Evolutionary conservation across 2,329 filamentous ascomycete species (phyloP), one percentile per base, ranked within the genome.

Genomic region (Penicillium palitans): DNA sequence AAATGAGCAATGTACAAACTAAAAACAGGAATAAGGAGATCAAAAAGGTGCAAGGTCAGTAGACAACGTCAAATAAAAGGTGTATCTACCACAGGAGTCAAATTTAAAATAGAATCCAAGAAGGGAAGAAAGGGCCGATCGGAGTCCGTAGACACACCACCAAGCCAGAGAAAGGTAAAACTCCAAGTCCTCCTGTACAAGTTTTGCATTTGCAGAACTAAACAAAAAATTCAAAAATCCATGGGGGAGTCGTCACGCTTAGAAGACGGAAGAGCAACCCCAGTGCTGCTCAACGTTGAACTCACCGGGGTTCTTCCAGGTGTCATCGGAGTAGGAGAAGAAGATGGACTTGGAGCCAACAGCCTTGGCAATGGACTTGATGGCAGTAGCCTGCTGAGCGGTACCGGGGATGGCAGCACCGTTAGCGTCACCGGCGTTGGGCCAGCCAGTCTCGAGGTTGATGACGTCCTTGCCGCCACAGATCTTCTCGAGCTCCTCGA

Each of bases 381-480:
- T 86, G 68, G 93, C 93, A 44, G 71, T 76, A 51, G 78, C 78
- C 84, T 98, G 93, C 79, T 93, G 80, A 1, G 72, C 42, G 6
- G 66, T 50, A 66, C 90, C 87, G 57, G 93, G 86, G 68, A 90
- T 80, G 58, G 92, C 92, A 21, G 72, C 72, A 60, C 90, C 91
- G 78, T 95, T 93, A 79, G 84, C 76, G 31, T 75, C 68, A 72
- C 93, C 93, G 8, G 73, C 66, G 54, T 80, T 87, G 64, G 93
- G 93, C 92, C 93, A 98, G 70, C 93, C 93, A 57, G 89, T 90
- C 87, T 98, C 93, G 67, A 96, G 83, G 79, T 93, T 91, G 81
- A 91, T 86, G 66, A 87, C 88, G 39, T 84, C 79, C 81, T 90
- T 90, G 73, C 83, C 84, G 41, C 81, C 74, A 85, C 93, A 98